phyloP scores from a whole-genome alignment of 2,329 filamentous ascomycete genomes.

The Juglanconis juglandina region DNA sequence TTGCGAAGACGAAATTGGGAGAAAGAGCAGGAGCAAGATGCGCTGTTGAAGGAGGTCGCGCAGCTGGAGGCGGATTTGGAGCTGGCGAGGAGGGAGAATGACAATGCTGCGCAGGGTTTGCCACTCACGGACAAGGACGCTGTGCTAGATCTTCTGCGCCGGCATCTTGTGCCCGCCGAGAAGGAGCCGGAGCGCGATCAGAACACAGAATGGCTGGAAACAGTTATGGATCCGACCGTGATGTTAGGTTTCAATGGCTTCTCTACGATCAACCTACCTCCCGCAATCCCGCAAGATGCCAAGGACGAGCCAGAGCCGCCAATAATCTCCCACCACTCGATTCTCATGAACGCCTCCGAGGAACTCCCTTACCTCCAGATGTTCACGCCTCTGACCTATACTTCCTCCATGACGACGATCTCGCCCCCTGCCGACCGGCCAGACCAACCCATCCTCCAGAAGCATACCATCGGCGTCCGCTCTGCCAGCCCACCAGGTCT shows the following conservation, averaged over 20 bases:
- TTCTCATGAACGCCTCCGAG: constrained; percentile 59
- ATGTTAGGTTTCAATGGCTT: constrained; percentile 46
- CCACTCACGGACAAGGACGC: constrained; percentile 24
- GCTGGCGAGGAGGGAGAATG: constrained; percentile 55
- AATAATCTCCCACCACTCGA: constrained; percentile 61
- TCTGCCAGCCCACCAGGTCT: constrained; percentile 46
- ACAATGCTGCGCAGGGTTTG: constrained; percentile 26
- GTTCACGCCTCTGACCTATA: constrained; percentile 66
- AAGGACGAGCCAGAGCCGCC: constrained; percentile 34
- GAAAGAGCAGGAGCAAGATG: constrained; percentile 51
- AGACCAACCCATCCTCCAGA: constrained; percentile 41
- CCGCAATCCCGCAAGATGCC: constrained; percentile 19
- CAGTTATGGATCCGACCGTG: constrained; percentile 48
- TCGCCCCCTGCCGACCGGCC: constrained; percentile 28
- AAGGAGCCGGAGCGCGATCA: constrained; percentile 26
- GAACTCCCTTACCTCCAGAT: constrained; percentile 67
- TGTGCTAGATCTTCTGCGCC: constrained; percentile 39
- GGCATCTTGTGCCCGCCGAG: constrained; percentile 38
- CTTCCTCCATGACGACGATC: constrained; percentile 48
- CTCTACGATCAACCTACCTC: background rate
- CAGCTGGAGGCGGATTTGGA: constrained; percentile 57
- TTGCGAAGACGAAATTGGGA: constrained; percentile 40
- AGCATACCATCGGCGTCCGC: constrained; percentile 54
- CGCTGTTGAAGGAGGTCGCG: constrained; percentile 53
- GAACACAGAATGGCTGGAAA: constrained; percentile 43